Evolutionary conservation across 441 rosid species (phyloP).

Genomic region (Jatropha podagrica): DNA sequence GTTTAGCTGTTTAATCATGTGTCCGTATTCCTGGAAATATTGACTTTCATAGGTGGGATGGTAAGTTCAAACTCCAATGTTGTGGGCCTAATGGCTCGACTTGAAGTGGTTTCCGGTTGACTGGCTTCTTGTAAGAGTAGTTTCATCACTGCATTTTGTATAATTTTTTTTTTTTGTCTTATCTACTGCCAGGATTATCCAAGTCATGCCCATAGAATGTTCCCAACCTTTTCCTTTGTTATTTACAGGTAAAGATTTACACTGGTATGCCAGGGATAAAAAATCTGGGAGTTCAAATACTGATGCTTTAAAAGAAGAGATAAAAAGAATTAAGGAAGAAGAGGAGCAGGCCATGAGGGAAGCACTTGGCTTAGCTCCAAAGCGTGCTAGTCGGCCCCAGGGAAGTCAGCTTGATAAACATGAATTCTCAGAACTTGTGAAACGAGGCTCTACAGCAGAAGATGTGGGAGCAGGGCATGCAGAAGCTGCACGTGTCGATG

Average conservation of each 20-base stretch:
- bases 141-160: not conserved
- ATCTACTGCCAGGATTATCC: not conserved
- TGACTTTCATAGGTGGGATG: not conserved
- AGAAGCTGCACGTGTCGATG: constrained; percentile 84
- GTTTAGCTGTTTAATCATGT: not conserved
- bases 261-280: constrained; percentile 89
- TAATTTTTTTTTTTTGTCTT: not conserved
- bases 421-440: constrained; percentile 85
- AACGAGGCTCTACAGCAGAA: constrained; percentile 92
- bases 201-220: not conserved
- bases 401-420: constrained; percentile 93
- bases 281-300: constrained; percentile 39
- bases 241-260: constrained; percentile 80
- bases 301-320: constrained; percentile 84
- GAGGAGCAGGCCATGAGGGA: constrained; percentile 99
- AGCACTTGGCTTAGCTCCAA: constrained; percentile 96
- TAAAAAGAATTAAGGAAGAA: constrained; percentile 82
- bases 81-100: not conserved
- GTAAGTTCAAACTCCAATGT: not conserved
- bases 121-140: not conserved
- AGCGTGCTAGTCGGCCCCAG: constrained; percentile 68
- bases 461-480: constrained; percentile 96
- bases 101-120: not conserved
- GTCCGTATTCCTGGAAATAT: not conserved
- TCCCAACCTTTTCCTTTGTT: not conserved